Percentiles rank a stretch among this genome's conserved stretches.
Conservation (phyloP, 257 asterid species). For the Solanum virginianum region DNA sequence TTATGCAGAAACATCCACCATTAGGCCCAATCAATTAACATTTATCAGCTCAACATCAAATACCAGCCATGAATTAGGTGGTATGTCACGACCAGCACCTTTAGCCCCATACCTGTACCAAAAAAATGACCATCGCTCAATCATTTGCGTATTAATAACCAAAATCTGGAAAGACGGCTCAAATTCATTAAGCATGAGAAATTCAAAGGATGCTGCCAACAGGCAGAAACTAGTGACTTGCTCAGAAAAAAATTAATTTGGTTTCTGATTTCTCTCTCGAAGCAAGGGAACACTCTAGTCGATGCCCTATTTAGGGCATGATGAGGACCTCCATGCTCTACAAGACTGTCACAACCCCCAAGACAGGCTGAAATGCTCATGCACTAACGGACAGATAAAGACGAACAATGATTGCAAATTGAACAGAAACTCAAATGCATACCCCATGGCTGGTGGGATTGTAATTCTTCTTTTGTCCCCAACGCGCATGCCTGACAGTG, state of each 20-base stretch:
- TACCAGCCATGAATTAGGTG: slow-evolving; percentile 76
- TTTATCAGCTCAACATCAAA: slow-evolving; percentile 80
- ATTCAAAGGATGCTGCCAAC: background rate
- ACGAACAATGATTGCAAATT: background rate
- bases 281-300: background rate
- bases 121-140: background rate
- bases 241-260: background rate
- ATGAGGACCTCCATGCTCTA: background rate
- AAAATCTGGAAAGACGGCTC: background rate
- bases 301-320: background rate
- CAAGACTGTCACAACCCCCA: background rate
- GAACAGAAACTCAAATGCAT: slow-evolving; percentile 7
- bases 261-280: background rate
- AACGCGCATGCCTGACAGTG: slow-evolving; percentile 71
- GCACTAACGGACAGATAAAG: background rate
- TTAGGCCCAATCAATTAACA: slow-evolving; percentile 27
- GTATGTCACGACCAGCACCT: slow-evolving; percentile 53
- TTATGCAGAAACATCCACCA: background rate
- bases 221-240: background rate
- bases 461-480: slow-evolving; percentile 93
- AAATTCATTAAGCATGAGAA: background rate
- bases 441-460: slow-evolving; percentile 99
- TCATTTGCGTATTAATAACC: background rate
- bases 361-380: background rate
- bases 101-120: slow-evolving; percentile 55